Evolutionary conservation across 176 grass and related monocot species (phyloP), one percentile per base, ranked within the genome.

Genomic region (Eragrostis curvula): DNA sequence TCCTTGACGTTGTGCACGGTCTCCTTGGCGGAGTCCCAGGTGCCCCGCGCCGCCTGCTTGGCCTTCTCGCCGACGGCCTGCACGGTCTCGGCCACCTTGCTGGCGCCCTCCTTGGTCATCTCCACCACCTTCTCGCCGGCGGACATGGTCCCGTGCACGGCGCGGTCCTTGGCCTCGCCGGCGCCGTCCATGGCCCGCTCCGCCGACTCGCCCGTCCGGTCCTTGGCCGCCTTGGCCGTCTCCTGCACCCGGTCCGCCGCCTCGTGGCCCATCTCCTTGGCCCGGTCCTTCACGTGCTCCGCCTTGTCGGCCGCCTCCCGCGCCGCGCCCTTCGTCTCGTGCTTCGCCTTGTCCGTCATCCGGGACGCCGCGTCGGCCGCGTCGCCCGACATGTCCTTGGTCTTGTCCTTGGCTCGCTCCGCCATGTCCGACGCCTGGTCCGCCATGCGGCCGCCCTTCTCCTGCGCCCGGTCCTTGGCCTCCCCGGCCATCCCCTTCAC

Each of bases 21-120:
- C 36, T 87, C 90, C 88, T 92, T 94, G 29, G 95, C 86, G 14
- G 67, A 65, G 62, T 80, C 92, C 88, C 90, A 90, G 20, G 85
- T 81, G 44, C 60, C 89, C 83, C 85, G 63, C 58, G 81, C 73
- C 32, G 77, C 68, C 65, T 90, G 82, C 72, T 92, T 92, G 29
- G 84, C 90, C 86, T 83, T 94, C 51, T 89, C 87, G 2, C 76
- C 78, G 9, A 91, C 9, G 1, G 72, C 79, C 64, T 92, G 75
- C 29, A 88, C 83, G 27, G 85, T 84, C 49, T 90, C 92, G 1
- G 63, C 83, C 52, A 81, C 92, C 83, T 86, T 89, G 57, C 66
- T 75, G 1, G 71, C 82, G 17, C 77, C 88, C 56, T 94, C 85
- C 78, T 84, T 81, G 59, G 78, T 79, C 85, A 82, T 76, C 85